Percentiles rank a stretch among this genome's conserved stretches.
Conservation (phyloP, 2,329 filamentous ascomycete genomes). For the Pleoardoris graminearum region DNA sequence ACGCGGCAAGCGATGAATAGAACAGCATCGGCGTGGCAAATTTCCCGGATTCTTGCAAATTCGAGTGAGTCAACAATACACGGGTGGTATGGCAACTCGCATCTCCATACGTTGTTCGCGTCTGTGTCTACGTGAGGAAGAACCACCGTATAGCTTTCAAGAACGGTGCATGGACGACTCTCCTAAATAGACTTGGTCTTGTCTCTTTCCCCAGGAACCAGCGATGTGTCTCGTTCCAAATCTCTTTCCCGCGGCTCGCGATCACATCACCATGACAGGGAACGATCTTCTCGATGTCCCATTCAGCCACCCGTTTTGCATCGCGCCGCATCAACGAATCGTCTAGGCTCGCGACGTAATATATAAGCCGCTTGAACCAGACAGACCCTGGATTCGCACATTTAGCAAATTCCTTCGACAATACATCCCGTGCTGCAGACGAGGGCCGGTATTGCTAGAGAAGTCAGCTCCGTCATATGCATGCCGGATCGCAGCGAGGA, state of each 20-base stretch:
- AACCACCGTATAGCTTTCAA: conserved; percentile 16
- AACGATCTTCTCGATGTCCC: conserved; percentile 18
- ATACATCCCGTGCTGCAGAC: conserved; percentile 10
- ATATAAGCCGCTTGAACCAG: conserved; percentile 18
- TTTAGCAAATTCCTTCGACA: conserved; percentile 18
- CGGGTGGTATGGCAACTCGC: not conserved
- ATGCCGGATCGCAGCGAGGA: too few relatives aligned
- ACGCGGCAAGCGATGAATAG: too few relatives aligned
- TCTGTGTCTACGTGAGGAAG: conserved; percentile 13
- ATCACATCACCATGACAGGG: conserved; percentile 22
- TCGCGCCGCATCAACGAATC: conserved; percentile 18
- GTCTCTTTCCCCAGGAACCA: conserved; percentile 15
- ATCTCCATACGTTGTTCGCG: not conserved
- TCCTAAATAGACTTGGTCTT: not conserved
- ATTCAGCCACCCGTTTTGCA: conserved; percentile 18
- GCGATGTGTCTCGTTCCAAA: conserved; percentile 15
- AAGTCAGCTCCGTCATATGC: not conserved
- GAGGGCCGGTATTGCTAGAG: conserved; percentile 22
- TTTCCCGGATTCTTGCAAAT: too few relatives aligned
- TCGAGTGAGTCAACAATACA: too few relatives aligned
- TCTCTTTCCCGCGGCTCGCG: conserved; percentile 4
- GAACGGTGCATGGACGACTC: conserved; percentile 3
- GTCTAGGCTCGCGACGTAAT: conserved; percentile 18
- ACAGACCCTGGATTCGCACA: conserved; percentile 18
- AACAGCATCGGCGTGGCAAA: too few relatives aligned